phyloP scores from a whole-genome alignment of 306 rosid genomes.

The Inga oerstediana region DNA sequence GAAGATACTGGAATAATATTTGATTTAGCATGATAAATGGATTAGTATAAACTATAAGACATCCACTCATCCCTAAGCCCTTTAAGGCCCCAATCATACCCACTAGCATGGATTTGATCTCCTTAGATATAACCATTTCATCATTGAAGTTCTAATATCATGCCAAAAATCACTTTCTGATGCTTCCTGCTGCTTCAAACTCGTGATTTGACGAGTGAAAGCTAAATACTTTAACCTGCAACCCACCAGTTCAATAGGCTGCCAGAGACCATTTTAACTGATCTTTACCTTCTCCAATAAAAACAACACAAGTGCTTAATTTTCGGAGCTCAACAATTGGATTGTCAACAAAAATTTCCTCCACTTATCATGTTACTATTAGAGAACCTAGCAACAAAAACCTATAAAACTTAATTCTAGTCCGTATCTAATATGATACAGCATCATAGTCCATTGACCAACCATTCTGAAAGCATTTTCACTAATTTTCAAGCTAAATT shows the following conservation, averaged over 20 bases:
- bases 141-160: not conserved
- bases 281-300: not conserved
- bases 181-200: not conserved
- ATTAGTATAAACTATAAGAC: not conserved
- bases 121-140: too few species aligned
- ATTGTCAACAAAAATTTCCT: not conserved
- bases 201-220: not conserved
- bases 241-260: not conserved
- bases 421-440: not conserved
- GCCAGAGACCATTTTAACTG: not conserved
- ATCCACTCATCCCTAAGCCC: not conserved
- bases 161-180: not conserved
- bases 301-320: not conserved
- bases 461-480: conserved; percentile 5
- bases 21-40: not conserved
- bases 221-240: not conserved
- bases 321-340: not conserved
- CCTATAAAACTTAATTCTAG: not conserved
- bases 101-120: too few species aligned
- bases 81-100: too few species aligned
- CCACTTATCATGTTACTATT: not conserved
- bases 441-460: not conserved
- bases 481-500: conserved; percentile 11
- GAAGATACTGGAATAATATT: not conserved
- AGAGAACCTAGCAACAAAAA: not conserved